phyloP scores from a whole-genome alignment of 1,284 basidiomycete species.

The Ustilago shanxiensis region DNA sequence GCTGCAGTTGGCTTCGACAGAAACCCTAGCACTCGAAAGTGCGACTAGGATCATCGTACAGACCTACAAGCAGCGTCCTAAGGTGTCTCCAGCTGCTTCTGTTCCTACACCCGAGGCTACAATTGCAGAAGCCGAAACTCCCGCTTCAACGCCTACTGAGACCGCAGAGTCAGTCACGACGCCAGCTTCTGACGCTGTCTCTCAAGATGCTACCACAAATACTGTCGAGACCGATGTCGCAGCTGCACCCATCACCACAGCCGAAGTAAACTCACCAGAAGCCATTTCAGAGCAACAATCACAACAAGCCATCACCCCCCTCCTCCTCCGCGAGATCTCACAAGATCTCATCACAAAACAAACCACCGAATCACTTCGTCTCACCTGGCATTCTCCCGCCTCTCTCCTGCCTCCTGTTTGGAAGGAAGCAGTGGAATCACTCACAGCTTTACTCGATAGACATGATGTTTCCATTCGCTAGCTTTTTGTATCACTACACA shows the following conservation, averaged over 20 bases:
- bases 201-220: neutral
- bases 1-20: slow-evolving; percentile 4
- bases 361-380: slow-evolving; percentile 30
- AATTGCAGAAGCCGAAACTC: too few relatives aligned
- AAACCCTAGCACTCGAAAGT: slow-evolving; percentile 22
- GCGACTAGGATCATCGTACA: slow-evolving; percentile 22
- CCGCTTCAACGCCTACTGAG: neutral
- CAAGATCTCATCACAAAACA: slow-evolving; percentile 27
- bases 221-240: neutral
- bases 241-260: slow-evolving; percentile 1
- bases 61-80: slow-evolving; percentile 23
- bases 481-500: slow-evolving; percentile 7
- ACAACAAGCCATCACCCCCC: neutral
- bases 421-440: slow-evolving; percentile 19
- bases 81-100: neutral
- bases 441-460: slow-evolving; percentile 30
- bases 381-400: slow-evolving; percentile 22
- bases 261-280: neutral
- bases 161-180: neutral
- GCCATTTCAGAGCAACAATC: neutral
- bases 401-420: slow-evolving; percentile 3
- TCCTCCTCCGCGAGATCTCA: slow-evolving; percentile 35
- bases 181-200: neutral
- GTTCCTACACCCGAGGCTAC: neutral
- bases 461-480: slow-evolving; percentile 30